Conservation (phyloP, 805 yeast genomes). For the Starmerella khaoyaiensis region DNA sequence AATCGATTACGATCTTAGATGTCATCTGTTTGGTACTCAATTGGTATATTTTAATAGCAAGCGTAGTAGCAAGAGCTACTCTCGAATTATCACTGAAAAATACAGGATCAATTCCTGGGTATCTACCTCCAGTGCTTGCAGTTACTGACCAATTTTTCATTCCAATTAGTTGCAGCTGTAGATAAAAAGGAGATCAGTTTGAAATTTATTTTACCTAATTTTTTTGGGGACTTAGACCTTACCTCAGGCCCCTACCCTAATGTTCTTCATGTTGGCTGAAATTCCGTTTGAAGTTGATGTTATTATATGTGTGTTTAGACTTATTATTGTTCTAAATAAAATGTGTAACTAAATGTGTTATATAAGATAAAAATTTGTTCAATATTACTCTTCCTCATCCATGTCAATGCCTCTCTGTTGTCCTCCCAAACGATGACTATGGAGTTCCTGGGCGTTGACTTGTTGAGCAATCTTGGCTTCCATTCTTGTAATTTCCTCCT, state of each 20-base stretch:
- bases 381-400: slow-evolving; percentile 32
- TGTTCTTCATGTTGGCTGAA: neutral
- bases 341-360: neutral
- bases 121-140: slow-evolving; percentile 28
- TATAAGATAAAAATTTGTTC: neutral
- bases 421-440: slow-evolving; percentile 51
- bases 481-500: slow-evolving; percentile 83
- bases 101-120: slow-evolving; percentile 28
- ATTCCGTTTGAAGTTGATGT: neutral
- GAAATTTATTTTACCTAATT: slow-evolving; percentile 3
- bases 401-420: slow-evolving; percentile 48
- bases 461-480: slow-evolving; percentile 73
- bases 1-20: slow-evolving; percentile 26
- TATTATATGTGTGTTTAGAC: neutral
- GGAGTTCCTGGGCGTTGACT: slow-evolving; percentile 61
- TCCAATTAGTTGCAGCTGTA: neutral
- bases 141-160: slow-evolving; percentile 24
- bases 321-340: neutral
- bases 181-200: slow-evolving; percentile 1
- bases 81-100: slow-evolving; percentile 27
- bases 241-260: no score
- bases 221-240: no score
- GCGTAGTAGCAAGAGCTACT: slow-evolving; percentile 29
- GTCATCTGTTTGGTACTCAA: slow-evolving; percentile 28
- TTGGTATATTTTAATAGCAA: slow-evolving; percentile 29